Base-by-base conservation (phyloP, 768 basidiomycete genomes). In the Russula dissimulans region DNA sequence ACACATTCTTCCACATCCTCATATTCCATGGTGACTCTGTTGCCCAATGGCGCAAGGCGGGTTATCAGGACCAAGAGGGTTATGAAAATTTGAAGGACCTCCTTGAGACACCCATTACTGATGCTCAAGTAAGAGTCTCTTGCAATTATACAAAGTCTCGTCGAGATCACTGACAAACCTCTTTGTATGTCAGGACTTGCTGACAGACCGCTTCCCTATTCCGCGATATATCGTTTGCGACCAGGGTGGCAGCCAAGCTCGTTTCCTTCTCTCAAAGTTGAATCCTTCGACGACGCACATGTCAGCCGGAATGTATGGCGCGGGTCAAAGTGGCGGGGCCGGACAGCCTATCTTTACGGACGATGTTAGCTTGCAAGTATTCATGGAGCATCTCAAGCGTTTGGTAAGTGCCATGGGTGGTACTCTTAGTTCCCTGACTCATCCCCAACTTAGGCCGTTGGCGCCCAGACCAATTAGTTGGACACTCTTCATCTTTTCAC, bases 1-100 rank as follows among this genome's bases (percentile, higher is more conserved):
- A 99, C 69, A 98, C 95, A 3, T 99, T 95, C 82, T 98, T 99
- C 92, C 95, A 99, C 71, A 97, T 98, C 66, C 87, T 98, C 68
- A 98, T 99, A 73, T 98, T 97, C 87, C 97, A 99, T 70, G 97
- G 97, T 22, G 92, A 95, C 72, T 91, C 92, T 22, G 81, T 99
- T 50, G 95, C 97, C 0, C 89, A 94, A 71, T 99, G 97, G 97
- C 83, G 95, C 53, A 98, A 98, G 73, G 90, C 91, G 11, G 95
- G 94, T 0, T 99, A 98, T 69, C 97, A 98, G 69, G 95, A 99
- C 0, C 95, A 97, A 74, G 95, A 97, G 71, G 95, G 93, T 39
- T 97, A 98, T 68, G 97, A 98, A 74, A 98, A 99, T 74, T 90
- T 99, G 76, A 95, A 94, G 68, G 93, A 95, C 70, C 77, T 98